phyloP scores from a whole-genome alignment of 176 grass and related monocot genomes.

The Carex myosuroides region DNA sequence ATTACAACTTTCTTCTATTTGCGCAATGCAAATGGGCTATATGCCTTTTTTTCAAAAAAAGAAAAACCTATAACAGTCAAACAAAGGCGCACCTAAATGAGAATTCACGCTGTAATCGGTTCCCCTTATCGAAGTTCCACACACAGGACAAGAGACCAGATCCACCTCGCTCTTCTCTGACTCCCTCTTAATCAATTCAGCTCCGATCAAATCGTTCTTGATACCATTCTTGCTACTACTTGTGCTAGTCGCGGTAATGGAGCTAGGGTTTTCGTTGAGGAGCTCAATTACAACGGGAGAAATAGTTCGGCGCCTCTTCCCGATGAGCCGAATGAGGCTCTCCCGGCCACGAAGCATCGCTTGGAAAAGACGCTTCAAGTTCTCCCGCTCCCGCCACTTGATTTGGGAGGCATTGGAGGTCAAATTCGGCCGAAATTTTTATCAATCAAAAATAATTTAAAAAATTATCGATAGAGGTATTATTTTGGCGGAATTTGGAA shows the following conservation, averaged over 20 bases:
- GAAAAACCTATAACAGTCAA: neutral
- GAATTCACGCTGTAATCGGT: conserved; percentile 59
- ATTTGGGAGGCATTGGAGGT: neutral
- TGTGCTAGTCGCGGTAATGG: neutral
- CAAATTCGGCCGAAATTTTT: neutral
- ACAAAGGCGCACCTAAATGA: conserved; percentile 53
- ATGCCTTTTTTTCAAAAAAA: neutral
- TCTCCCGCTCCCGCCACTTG: conserved; percentile 3
- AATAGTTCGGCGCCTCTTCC: conserved; percentile 51
- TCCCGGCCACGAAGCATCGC: conserved; percentile 56
- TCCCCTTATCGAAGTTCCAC: conserved; percentile 56
- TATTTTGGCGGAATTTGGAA: too few relatives aligned
- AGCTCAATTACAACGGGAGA: conserved; percentile 20
- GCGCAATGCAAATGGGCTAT: too few relatives aligned
- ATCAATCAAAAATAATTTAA: too few relatives aligned
- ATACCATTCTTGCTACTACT: neutral
- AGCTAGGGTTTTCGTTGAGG: conserved; percentile 20
- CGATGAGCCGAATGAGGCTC: conserved; percentile 63
- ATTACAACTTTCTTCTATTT: too few relatives aligned
- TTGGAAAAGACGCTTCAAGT: neutral
- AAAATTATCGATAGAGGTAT: too few relatives aligned
- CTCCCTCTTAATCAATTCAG: neutral
- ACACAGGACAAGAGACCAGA: conserved; percentile 64
- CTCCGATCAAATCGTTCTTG: neutral
- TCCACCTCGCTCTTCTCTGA: conserved; percentile 25